phyloP scores from a whole-genome alignment of 202 grass and related monocot genomes.

The Dendrocalamus latiflorus region DNA sequence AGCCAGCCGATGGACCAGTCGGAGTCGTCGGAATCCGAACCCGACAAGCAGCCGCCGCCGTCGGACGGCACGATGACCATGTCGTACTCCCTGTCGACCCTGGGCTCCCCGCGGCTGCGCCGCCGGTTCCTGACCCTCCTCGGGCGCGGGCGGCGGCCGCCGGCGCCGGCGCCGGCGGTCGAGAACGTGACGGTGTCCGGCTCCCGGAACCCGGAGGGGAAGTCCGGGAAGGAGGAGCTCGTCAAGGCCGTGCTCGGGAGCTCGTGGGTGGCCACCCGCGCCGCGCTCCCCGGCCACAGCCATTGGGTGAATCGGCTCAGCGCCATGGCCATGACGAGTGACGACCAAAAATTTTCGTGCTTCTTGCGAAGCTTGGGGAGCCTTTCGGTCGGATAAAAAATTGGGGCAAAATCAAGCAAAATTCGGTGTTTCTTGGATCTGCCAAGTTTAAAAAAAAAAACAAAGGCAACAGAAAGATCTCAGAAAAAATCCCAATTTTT shows the following conservation, averaged over 20 bases:
- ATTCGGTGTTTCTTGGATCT: conserved; percentile 29
- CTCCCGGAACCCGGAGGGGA: conserved; percentile 56
- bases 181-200: conserved; percentile 41
- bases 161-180: background rate
- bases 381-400: conserved; percentile 22
- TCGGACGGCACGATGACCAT: conserved; percentile 84
- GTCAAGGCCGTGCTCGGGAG: conserved; percentile 22
- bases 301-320: conserved; percentile 49
- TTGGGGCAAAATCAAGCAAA: conserved; percentile 27
- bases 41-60: conserved; percentile 74
- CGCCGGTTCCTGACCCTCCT: conserved; percentile 40
- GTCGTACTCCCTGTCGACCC: conserved; percentile 75
- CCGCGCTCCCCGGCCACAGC: conserved; percentile 39
- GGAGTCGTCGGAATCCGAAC: conserved; percentile 69
- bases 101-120: conserved; percentile 41
- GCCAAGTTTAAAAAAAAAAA: background rate
- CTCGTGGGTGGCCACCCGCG: conserved; percentile 25
- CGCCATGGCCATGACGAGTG: conserved; percentile 38
- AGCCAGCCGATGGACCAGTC: conserved; percentile 90
- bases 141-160: conserved; percentile 6
- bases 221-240: conserved; percentile 46
- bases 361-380: background rate
- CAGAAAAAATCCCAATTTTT: background rate
- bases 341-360: background rate
- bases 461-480: background rate